These are phyloP conservation scores for Phytopythium delawarense DNA, from an alignment of 352 stramenopile genomes.

Conservation along the genomic window DNA sequence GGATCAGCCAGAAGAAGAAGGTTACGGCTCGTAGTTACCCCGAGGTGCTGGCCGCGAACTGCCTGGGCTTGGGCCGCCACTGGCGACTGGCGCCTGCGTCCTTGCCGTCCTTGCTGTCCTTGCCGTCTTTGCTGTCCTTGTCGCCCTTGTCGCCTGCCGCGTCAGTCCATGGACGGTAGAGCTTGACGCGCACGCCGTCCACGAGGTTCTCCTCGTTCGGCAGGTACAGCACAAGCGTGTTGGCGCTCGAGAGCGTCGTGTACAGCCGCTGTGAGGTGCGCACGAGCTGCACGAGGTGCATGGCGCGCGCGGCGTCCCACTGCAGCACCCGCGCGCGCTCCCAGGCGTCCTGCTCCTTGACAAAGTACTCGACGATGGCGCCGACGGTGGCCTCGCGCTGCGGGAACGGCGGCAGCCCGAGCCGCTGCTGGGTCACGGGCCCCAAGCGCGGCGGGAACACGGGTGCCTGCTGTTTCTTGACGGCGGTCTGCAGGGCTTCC, in stretches of 20 bases:
- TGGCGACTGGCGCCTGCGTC: slow-evolving; percentile 10
- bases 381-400: slow-evolving; percentile 38
- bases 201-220: slow-evolving; percentile 46
- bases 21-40: background rate
- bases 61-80: slow-evolving; percentile 70
- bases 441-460: slow-evolving; percentile 37
- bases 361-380: slow-evolving; percentile 73
- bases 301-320: slow-evolving; percentile 54
- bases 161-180: slow-evolving; percentile 39
- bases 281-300: slow-evolving; percentile 71
- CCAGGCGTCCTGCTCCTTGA: slow-evolving; percentile 66
- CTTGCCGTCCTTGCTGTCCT: no score
- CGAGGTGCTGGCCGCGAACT: slow-evolving; percentile 32
- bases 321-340: slow-evolving; percentile 63
- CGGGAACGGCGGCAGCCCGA: slow-evolving; percentile 57
- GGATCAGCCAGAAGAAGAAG: no score
- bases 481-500: slow-evolving; percentile 35
- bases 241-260: slow-evolving; percentile 43
- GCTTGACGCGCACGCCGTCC: slow-evolving; percentile 51
- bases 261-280: slow-evolving; percentile 54
- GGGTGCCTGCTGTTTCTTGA: slow-evolving; percentile 35
- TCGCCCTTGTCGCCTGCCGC: background rate
- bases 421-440: slow-evolving; percentile 10
- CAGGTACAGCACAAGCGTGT: slow-evolving; percentile 70
- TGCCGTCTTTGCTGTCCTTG: background rate